A percentile compares a stretch with the other conserved stretches of the same genome.
phyloP scores from a whole-genome alignment of 352 stramenopile genomes.

The Paralagenidium karlingii region DNA sequence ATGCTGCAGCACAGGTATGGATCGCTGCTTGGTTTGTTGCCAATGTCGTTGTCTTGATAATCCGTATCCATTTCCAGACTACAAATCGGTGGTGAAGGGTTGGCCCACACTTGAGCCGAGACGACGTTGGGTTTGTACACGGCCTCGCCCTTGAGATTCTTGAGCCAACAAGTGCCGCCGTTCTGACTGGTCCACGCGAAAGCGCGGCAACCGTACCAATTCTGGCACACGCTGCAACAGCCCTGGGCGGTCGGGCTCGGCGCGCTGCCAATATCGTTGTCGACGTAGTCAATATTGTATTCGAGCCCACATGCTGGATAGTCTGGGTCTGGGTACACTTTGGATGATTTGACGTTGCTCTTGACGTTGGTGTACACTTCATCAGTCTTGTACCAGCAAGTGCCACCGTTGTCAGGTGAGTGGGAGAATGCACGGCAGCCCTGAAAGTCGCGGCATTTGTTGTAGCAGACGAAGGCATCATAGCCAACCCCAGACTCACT shows the following conservation, averaged over 20 bases:
- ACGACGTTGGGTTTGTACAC: slow-evolving; percentile 2
- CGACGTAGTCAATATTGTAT: slow-evolving; percentile 6
- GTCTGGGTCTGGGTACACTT: no score
- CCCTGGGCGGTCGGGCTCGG: slow-evolving; percentile 13
- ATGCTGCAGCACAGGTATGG: slow-evolving; percentile 14
- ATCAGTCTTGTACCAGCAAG: slow-evolving; percentile 15
- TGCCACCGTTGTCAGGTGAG: slow-evolving; percentile 11
- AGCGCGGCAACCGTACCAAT: slow-evolving; percentile 1
- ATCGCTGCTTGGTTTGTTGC: slow-evolving; percentile 5
- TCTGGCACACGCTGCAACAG: slow-evolving; percentile 13
- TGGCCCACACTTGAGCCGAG: slow-evolving; percentile 10
- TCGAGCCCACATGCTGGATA: no score
- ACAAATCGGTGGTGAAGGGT: slow-evolving; percentile 4
- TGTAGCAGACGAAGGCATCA: slow-evolving; percentile 16
- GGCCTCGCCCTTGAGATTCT: slow-evolving; percentile 2
- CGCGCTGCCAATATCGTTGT: slow-evolving; percentile 5
- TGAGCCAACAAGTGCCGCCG: slow-evolving; percentile 5
- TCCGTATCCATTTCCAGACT: slow-evolving; percentile 10
- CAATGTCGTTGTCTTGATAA: slow-evolving; percentile 28
- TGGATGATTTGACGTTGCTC: no score
- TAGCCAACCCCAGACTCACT: slow-evolving; percentile 1
- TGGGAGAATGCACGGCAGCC: slow-evolving; percentile 2
- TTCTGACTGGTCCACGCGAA: slow-evolving; percentile 6
- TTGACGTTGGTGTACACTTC: slow-evolving; percentile 1
- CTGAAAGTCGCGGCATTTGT: slow-evolving; percentile 9